Evolutionary conservation across 371 early-diverging fungal genomes (phyloP).

Genomic region (Syncephalastrum contaminatum): DNA sequence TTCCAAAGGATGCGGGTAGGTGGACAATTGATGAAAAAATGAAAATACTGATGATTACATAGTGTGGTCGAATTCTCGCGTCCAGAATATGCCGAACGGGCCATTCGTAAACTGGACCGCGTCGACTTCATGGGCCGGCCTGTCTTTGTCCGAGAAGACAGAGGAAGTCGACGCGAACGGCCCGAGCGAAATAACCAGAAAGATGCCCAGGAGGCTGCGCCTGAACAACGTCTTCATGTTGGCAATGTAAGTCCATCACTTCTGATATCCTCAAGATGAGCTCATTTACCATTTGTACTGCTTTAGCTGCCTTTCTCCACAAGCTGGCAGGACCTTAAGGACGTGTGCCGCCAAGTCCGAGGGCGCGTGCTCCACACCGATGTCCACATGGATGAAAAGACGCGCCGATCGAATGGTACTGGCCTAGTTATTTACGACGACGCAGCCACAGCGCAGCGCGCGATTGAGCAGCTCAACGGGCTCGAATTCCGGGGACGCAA

Average conservation of each 20-base stretch:
- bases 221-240: slow-evolving; percentile 65
- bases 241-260: slow-evolving; percentile 56
- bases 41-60: not conserved
- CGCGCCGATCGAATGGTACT: slow-evolving; percentile 63
- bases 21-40: not conserved
- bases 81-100: slow-evolving; percentile 77
- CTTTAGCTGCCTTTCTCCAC: slow-evolving; percentile 69
- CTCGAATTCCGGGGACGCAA: slow-evolving; percentile 76
- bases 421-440: slow-evolving; percentile 75
- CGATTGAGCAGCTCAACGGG: slow-evolving; percentile 73
- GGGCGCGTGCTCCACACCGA: slow-evolving; percentile 68
- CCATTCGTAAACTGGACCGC: slow-evolving; percentile 75
- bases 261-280: not conserved
- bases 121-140: slow-evolving; percentile 75
- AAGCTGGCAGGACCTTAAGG: slow-evolving; percentile 79
- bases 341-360: slow-evolving; percentile 64
- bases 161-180: not conserved
- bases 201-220: slow-evolving; percentile 47
- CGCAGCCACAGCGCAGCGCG: slow-evolving; percentile 58
- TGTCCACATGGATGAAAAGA: slow-evolving; percentile 57
- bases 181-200: slow-evolving; percentile 42
- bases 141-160: slow-evolving; percentile 73
- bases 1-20: slow-evolving; percentile 65
- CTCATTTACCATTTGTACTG: not conserved
- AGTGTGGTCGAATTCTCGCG: slow-evolving; percentile 81